Evolutionary conservation across 768 basidiomycete species (phyloP), one percentile per base, ranked within the genome.

Genomic region (Brasilioporus rufonigricans): DNA sequence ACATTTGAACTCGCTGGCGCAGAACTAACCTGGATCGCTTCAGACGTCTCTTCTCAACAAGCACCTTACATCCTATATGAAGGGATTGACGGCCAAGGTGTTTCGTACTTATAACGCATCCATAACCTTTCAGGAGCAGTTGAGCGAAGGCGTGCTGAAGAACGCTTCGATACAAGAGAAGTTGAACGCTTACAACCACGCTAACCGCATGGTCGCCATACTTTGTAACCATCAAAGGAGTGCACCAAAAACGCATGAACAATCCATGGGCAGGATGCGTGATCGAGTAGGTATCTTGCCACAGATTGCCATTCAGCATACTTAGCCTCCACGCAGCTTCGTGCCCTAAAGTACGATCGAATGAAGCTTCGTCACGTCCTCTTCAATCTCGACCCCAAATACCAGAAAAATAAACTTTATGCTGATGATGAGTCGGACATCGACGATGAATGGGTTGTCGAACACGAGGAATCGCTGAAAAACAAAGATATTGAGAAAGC

Each of bases 91-190:
- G 0, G 97, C 97, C 54, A 99, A 99, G 71, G 97, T 99, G 26
- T 99, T 99, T 80, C 96, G 97, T 93, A 99, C 97, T 48, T 99
- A 91, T 77, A 99, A 99, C 66, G 97, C 97, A 23, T 98, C 97
- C 24, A 86, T 84, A 68, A 97, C 96, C 2, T 97, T 98, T 78
- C 93, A 98, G 68, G 79, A 89, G 43, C 85, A 96, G 58, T 76
- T 98, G 56, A 91, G 95, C 62, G 80, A 85, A 58, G 82, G 83
- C 50, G 87, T 81, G 9, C 85, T 83, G 3, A 76, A 78, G 61
- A 76, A 84, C 61, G 86, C 83, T 1, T 86, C 89, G 3, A 77
- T 92, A n/a, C 91, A 94, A 64, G 96, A 99, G 77, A 98, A 97
- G 75, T 78, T 98, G 45, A 93, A 96, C 52, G 91, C 93, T 19